These are phyloP conservation scores for Komagataella pastoris DNA, from an alignment of 805 yeast genomes.

Conservation along the genomic window DNA sequence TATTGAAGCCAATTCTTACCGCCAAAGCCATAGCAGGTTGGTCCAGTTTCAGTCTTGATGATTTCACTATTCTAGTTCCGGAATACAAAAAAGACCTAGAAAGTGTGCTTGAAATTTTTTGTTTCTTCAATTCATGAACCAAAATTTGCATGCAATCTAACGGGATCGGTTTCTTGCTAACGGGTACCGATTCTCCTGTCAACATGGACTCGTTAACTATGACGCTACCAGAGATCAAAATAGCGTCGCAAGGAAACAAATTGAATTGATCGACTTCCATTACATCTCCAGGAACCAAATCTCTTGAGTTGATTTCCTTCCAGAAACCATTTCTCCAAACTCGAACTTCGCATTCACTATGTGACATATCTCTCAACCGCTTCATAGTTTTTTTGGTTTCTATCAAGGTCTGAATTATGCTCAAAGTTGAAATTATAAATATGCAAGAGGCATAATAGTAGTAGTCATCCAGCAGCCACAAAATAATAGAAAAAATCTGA, in stretches of 20 bases:
- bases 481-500: slow-evolving; percentile 80
- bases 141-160: slow-evolving; percentile 46
- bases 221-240: slow-evolving; percentile 82
- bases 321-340: slow-evolving; percentile 90
- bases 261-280: slow-evolving; percentile 69
- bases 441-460: slow-evolving; percentile 92
- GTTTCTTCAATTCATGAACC: slow-evolving; percentile 37
- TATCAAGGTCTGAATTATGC: slow-evolving; percentile 68
- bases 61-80: slow-evolving; percentile 84
- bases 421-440: slow-evolving; percentile 69
- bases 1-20: slow-evolving; percentile 82
- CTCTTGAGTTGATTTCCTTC: slow-evolving; percentile 65
- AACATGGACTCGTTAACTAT: slow-evolving; percentile 96
- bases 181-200: slow-evolving; percentile 97
- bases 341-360: slow-evolving; percentile 66
- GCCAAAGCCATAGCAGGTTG: slow-evolving; percentile 82
- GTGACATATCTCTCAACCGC: slow-evolving; percentile 62
- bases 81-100: slow-evolving; percentile 69
- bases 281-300: slow-evolving; percentile 91
- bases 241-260: slow-evolving; percentile 78
- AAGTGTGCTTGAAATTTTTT: slow-evolving; percentile 48
- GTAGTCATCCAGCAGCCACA: slow-evolving; percentile 90
- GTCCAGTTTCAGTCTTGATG: slow-evolving; percentile 49
- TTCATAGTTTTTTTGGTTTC: slow-evolving; percentile 72
- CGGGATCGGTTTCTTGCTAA: slow-evolving; percentile 61